phyloP scores from a whole-genome alignment of 2,329 filamentous ascomycete species.

The Pseudocercospora pini-densiflorae region DNA sequence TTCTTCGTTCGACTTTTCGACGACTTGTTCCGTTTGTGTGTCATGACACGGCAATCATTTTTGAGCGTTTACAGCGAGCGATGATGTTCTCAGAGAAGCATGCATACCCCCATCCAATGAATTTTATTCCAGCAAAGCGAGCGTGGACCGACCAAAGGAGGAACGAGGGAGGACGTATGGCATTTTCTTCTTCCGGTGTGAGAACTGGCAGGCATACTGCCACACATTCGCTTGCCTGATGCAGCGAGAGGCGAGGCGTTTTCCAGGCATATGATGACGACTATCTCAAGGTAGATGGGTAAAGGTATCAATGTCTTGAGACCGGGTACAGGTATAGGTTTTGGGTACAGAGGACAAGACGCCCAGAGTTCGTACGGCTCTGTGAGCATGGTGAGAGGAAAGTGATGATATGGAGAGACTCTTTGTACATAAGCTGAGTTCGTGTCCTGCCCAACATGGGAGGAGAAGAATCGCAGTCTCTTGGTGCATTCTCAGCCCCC shows the following conservation, averaged over 20 bases:
- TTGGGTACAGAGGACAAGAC: not conserved
- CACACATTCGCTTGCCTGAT: constrained; percentile 5
- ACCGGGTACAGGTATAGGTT: not conserved
- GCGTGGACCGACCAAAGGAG: not conserved
- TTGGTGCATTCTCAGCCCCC: too few relatives aligned
- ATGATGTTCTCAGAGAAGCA: constrained; percentile 2
- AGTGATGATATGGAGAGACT: not conserved
- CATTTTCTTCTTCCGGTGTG: not conserved
- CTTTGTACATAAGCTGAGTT: not conserved
- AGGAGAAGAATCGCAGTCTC: not conserved
- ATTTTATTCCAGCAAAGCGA: not conserved
- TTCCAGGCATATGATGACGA: not conserved
- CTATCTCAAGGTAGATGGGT: not conserved
- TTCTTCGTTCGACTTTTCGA: constrained; percentile 5
- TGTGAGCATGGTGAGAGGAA: not conserved
- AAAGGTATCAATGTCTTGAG: not conserved
- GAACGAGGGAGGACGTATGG: not conserved
- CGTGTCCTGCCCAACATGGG: not conserved
- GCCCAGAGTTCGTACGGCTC: not conserved
- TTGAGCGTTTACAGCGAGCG: constrained; percentile 24
- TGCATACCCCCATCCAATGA: constrained; percentile 4
- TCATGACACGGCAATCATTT: constrained; percentile 1
- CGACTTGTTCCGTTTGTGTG: not conserved
- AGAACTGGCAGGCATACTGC: not conserved
- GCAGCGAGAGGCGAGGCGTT: not conserved